Evolutionary conservation across 2,329 filamentous ascomycete genomes (phyloP), one percentile per base, ranked within the genome.

Genomic region (Venturiaceae sp.): DNA sequence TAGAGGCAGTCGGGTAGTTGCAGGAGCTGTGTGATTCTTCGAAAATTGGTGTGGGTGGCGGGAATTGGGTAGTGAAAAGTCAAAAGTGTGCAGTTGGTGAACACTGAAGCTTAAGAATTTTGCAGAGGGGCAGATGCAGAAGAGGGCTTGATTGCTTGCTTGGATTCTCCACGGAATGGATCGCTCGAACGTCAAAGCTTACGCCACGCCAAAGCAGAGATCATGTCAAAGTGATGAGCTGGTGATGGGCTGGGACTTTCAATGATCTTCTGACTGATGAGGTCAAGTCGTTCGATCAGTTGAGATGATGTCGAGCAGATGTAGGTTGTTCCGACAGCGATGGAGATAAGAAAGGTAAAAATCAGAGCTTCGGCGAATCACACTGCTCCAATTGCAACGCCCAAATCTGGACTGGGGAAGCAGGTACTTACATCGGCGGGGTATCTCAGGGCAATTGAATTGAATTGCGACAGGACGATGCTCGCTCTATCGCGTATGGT

Each of bases 301-400:
- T 26, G 44, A 47, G 44, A 47, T 16, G 44, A 39, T 30, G 44
- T 47, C 44, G 44, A 30, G 44, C 44, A 30, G 21, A 13, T 26
- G 7, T 13, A 46, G 28, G 50, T 53, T 34, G 28, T 53, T 23
- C 21, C 28, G 50, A 28, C 33, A 36, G 50, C 30, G 50, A 16
- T 16, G 50, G 13, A 53, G 50, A 33, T 23, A 26, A 53, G 50
- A 34, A 9, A 16, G 33, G 19, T n/a, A 14, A 19, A 14, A 11
- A 28, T 53, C 14, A 4, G 50, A 34, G 28, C 50, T 53, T 53
- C 28, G 50, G 34, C 50, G 50, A 53, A 53, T 53, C 52, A 53
- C 52, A 30, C 26, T n/a, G 44, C 26, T 50, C 44, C 44, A 37
- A 53, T 53, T 37, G 52, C 30, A 34, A 37, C 28, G 50, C 1